phyloP scores from a whole-genome alignment of 192 early-diverging fungal genomes.

The Coemansia sp. region DNA sequence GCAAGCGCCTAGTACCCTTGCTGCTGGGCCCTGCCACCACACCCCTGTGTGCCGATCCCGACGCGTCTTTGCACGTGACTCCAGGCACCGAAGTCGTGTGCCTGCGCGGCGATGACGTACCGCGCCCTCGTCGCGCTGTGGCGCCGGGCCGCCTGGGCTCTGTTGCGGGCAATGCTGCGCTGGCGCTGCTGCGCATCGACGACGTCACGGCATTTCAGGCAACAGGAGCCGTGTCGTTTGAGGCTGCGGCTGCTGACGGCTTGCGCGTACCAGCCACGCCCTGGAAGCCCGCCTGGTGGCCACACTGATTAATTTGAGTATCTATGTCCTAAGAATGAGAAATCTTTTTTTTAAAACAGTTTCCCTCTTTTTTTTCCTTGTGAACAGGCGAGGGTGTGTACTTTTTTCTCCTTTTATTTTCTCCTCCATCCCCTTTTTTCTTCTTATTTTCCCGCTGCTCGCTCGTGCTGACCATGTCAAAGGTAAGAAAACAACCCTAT shows the following conservation, averaged over 20 bases:
- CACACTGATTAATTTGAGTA: conserved; percentile 1
- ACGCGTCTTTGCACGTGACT: background rate
- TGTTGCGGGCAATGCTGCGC: conserved; percentile 71
- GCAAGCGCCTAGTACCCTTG: conserved; percentile 88
- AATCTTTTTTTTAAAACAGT: background rate
- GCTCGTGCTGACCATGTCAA: conserved; percentile 14
- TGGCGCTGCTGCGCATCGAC: conserved; percentile 85
- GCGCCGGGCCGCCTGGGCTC: conserved; percentile 67
- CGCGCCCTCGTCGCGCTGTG: conserved; percentile 22
- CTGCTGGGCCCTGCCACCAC: conserved; percentile 16
- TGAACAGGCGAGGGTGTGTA: background rate
- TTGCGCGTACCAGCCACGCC: conserved; percentile 25
- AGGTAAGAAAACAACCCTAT: conserved; percentile 10
- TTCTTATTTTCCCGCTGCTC: background rate
- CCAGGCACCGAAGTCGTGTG: conserved; percentile 40
- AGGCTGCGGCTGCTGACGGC: conserved; percentile 21
- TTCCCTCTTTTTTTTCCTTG: background rate
- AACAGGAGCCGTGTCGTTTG: background rate
- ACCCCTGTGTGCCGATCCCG: conserved; percentile 13
- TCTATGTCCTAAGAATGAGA: conserved; percentile 14
- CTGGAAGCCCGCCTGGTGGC: conserved; percentile 49
- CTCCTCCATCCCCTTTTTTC: background rate
- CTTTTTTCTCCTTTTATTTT: conserved; percentile 4
- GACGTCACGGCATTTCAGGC: conserved; percentile 39
- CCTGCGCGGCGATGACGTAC: conserved; percentile 21